These are phyloP conservation scores for Cyberlindnera euphorbiiphila DNA, from an alignment of 805 yeast genomes.

Conservation along the genomic window DNA sequence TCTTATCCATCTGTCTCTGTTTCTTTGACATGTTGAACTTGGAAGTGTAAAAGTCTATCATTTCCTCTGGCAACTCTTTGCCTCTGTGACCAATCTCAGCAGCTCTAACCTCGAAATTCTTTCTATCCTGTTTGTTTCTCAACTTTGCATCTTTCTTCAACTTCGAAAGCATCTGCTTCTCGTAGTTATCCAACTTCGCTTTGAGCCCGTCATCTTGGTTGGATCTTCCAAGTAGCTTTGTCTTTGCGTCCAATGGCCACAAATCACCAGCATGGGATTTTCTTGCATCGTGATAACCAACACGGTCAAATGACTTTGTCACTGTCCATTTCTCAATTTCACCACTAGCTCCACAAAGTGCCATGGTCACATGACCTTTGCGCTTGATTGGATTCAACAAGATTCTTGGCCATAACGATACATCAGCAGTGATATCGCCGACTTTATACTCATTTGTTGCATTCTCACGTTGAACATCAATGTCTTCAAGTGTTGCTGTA, in stretches of 20 bases:
- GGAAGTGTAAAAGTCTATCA: slow-evolving; percentile 24
- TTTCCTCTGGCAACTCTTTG: slow-evolving; percentile 21
- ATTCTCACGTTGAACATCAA: slow-evolving; percentile 38
- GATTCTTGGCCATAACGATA: slow-evolving; percentile 64
- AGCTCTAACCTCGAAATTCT: slow-evolving; percentile 14
- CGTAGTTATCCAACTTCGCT: slow-evolving; percentile 34
- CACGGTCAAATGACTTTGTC: slow-evolving; percentile 71
- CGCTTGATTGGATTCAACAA: slow-evolving; percentile 68
- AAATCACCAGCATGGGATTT: slow-evolving; percentile 80
- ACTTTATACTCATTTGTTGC: slow-evolving; percentile 21
- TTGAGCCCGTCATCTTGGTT: slow-evolving; percentile 29
- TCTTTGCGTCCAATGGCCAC: slow-evolving; percentile 75
- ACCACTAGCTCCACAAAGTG: slow-evolving; percentile 77
- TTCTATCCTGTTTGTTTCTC: slow-evolving; percentile 16
- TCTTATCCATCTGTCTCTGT: slow-evolving; percentile 27
- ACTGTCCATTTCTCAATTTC: slow-evolving; percentile 83
- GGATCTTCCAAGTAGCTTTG: slow-evolving; percentile 36
- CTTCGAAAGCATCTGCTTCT: slow-evolving; percentile 25
- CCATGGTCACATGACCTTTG: slow-evolving; percentile 77
- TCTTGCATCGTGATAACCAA: slow-evolving; percentile 84
- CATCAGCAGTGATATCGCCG: slow-evolving; percentile 21
- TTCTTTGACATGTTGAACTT: slow-evolving; percentile 25
- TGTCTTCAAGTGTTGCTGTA: slow-evolving; percentile 34
- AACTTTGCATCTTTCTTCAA: slow-evolving; percentile 16
- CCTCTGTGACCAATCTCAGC: slow-evolving; percentile 15